A percentile compares a stretch with the other conserved stretches of the same genome.
Conservation (phyloP, 2,329 filamentous ascomycete genomes). For the Monosporascus ibericus region DNA sequence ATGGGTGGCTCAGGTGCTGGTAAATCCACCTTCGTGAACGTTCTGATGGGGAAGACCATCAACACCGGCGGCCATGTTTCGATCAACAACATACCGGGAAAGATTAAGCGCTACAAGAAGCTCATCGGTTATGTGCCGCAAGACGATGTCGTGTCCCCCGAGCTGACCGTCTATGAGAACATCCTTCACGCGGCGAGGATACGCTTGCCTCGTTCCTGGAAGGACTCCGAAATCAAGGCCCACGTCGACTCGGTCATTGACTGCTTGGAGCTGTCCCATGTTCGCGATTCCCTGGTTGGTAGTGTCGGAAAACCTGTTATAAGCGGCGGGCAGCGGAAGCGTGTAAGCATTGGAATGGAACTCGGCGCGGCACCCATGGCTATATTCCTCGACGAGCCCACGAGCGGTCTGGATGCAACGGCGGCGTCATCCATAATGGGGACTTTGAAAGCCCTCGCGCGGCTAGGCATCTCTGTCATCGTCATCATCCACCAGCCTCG, state of each 20-base stretch:
- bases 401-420: slow-evolving; percentile 48
- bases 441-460: slow-evolving; percentile 46
- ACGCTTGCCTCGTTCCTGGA: slow-evolving; percentile 46
- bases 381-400: slow-evolving; percentile 49
- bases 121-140: slow-evolving; percentile 58
- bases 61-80: slow-evolving; percentile 45
- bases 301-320: slow-evolving; percentile 45
- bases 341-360: slow-evolving; percentile 54
- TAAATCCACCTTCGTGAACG: slow-evolving; percentile 54
- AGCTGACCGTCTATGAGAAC: slow-evolving; percentile 56
- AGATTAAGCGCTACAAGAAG: slow-evolving; percentile 49
- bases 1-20: slow-evolving; percentile 56
- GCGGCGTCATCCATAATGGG: slow-evolving; percentile 50
- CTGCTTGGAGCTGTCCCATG: slow-evolving; percentile 46
- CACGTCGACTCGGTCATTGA: slow-evolving; percentile 53
- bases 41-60: slow-evolving; percentile 52
- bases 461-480: slow-evolving; percentile 50
- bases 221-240: slow-evolving; percentile 38
- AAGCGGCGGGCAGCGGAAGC: slow-evolving; percentile 52
- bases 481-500: slow-evolving; percentile 56
- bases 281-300: slow-evolving; percentile 45
- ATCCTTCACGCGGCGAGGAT: slow-evolving; percentile 53
- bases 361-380: slow-evolving; percentile 51
- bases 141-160: slow-evolving; percentile 53
- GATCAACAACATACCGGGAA: slow-evolving; percentile 44